Base-by-base conservation (phyloP, 2,329 filamentous ascomycete species). In the Arthrobotrys sphaeroides region DNA sequence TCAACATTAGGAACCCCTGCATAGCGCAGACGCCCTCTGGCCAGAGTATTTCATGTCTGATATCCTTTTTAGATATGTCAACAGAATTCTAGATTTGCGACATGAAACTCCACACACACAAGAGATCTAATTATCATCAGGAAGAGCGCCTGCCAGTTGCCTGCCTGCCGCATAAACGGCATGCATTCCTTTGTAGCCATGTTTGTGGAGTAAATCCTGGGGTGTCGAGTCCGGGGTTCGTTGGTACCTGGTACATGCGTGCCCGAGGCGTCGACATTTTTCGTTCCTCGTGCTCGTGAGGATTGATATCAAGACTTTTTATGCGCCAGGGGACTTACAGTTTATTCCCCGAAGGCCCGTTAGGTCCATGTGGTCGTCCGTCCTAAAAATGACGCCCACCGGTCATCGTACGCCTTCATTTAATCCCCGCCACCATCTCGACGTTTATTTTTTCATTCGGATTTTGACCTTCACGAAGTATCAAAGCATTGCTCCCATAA, bases 11-110 rank as follows among this genome's bases (percentile, higher is more conserved):
- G 26, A 49, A 18, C 66, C 66, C 66, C 66, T 62, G 66, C 66
- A 70, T 70, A 62, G 16, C 66, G 55, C 65, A 69, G 65, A 53
- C 20, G 5, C 42, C 33, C 22, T 40, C 55, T 28, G 5, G 20
- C 33, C 5, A 40, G 42, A 7, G 1, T 43, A 51, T 26, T 62
- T 40, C 33, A 43, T n/a, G n/a, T n/a, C n/a, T n/a, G n/a, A n/a
- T n/a, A 55, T 18, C 18, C 13, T 43, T 53, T 62, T 53, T 70
- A 57, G 7, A 70, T 42, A 55, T 62, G 55, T 62, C 36, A 61
- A 70, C 66, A 70, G 13, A 24, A 24, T 55, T 55, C 18, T 24
- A 55, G 28, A 55, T 55, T 38, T 55, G 31, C 20, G 51, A 55
- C 36, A 36, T 38, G 31, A 55, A 38, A 36, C 31, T 24, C 51